Percentiles rank a stretch among this genome's conserved stretches.
phyloP scores from a whole-genome alignment of 2,329 filamentous ascomycete genomes.

The Pseudogymnoascus sp. region DNA sequence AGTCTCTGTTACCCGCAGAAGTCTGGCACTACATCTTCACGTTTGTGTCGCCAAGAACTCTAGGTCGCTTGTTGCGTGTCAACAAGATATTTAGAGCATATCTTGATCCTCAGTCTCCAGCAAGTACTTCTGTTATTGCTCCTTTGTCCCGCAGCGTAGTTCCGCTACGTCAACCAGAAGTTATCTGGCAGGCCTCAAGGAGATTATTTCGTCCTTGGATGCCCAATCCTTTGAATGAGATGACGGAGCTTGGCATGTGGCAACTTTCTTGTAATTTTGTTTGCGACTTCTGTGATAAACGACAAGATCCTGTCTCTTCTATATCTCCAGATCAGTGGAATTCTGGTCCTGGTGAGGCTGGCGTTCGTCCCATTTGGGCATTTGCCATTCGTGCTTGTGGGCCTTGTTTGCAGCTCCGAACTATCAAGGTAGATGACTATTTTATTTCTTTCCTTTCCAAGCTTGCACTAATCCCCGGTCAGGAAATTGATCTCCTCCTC shows the following conservation, averaged over 20 bases:
- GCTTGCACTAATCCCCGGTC: slow-evolving; percentile 24
- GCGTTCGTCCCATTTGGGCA: slow-evolving; percentile 62
- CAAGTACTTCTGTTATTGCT: slow-evolving; percentile 27
- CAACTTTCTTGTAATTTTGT: slow-evolving; percentile 54
- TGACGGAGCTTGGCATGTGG: slow-evolving; percentile 72
- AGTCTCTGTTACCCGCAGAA: slow-evolving; percentile 47
- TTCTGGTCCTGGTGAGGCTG: slow-evolving; percentile 55
- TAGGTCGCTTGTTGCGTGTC: slow-evolving; percentile 61
- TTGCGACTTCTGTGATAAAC: slow-evolving; percentile 64
- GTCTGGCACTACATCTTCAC: slow-evolving; percentile 67
- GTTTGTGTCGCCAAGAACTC: slow-evolving; percentile 55
- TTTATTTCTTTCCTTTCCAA: slow-evolving; percentile 14
- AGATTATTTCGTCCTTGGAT: slow-evolving; percentile 59
- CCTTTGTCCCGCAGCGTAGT: slow-evolving; percentile 32
- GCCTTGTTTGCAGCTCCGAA: slow-evolving; percentile 53
- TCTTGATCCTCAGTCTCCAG: slow-evolving; percentile 45
- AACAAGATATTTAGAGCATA: slow-evolving; percentile 60
- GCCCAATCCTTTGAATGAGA: slow-evolving; percentile 59
- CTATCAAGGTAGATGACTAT: slow-evolving; percentile 55
- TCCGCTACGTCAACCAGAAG: slow-evolving; percentile 49
- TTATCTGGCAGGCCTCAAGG: slow-evolving; percentile 66
- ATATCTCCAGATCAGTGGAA: slow-evolving; percentile 43
- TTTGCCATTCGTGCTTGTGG: slow-evolving; percentile 64
- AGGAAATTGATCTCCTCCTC: slow-evolving; percentile 67
- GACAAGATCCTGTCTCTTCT: slow-evolving; percentile 23